A percentile compares a stretch with the other conserved stretches of the same genome.
These are phyloP conservation scores for Forsythia suspensa DNA, from an alignment of 257 asterid genomes.

Conservation along the genomic window DNA sequence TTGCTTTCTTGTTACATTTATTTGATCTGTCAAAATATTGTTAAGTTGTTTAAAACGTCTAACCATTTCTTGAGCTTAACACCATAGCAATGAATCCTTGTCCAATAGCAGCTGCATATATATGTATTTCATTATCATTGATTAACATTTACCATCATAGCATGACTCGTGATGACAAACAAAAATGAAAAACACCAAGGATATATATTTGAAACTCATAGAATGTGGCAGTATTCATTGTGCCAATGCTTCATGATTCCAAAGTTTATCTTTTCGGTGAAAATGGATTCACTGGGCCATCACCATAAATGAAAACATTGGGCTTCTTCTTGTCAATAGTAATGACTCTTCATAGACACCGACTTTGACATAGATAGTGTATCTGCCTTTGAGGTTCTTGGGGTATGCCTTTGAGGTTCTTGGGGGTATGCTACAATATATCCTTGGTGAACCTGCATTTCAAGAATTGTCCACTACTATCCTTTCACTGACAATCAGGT, in stretches of 20 bases:
- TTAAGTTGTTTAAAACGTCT: too few species aligned
- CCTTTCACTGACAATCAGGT: too few species aligned
- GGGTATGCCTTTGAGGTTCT: conserved; percentile 50
- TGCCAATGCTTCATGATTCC: conserved; percentile 26
- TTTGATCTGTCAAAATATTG: too few species aligned
- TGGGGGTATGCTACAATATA: conserved; percentile 53
- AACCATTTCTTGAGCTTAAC: too few species aligned
- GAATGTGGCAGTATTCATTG: conserved; percentile 66
- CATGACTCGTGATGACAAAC: neutral
- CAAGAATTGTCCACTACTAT: conserved; percentile 67
- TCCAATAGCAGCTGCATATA: conserved; percentile 37
- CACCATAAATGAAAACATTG: conserved; percentile 73
- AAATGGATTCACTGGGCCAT: conserved; percentile 63
- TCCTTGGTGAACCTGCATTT: too few species aligned
- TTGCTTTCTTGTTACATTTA: too few species aligned
- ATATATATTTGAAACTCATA: conserved; percentile 20
- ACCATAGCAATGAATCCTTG: conserved; percentile 52
- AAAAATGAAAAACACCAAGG: neutral
- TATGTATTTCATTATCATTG: neutral
- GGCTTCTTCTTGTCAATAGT: conserved; percentile 43
- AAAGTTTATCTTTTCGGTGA: conserved; percentile 44
- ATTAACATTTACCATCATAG: too few species aligned
- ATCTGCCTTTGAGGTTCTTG: conserved; percentile 45
- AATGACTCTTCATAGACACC: conserved; percentile 64
- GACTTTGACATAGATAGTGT: conserved; percentile 59